Conservation (phyloP, 2,329 filamentous ascomycete genomes). For the Hymenoscyphus fraxineus region DNA sequence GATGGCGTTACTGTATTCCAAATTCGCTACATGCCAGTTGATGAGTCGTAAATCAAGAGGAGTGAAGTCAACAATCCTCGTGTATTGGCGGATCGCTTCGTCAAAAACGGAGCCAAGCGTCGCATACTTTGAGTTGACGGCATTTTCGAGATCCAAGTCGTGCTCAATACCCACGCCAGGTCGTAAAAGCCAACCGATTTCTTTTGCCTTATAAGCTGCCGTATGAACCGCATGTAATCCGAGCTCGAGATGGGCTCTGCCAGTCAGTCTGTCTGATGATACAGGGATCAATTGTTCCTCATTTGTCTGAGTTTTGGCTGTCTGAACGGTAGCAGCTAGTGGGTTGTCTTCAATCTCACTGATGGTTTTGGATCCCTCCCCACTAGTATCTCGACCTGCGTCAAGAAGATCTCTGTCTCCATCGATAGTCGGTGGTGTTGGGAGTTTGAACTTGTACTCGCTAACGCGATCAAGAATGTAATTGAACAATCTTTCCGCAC, state of each 20-base stretch:
- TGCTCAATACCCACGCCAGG: constrained; percentile 57
- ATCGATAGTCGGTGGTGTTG: constrained; percentile 67
- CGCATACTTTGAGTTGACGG: constrained; percentile 59
- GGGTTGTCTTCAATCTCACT: constrained; percentile 68
- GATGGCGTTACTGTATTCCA: constrained; percentile 95
- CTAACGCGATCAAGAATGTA: constrained; percentile 90
- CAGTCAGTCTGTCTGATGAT: constrained; percentile 66
- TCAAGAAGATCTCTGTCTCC: constrained; percentile 81
- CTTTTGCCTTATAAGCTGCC: constrained; percentile 71
- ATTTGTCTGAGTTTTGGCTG: constrained; percentile 11
- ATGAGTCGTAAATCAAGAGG: constrained; percentile 84
- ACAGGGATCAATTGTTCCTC: constrained; percentile 57
- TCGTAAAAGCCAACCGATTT: constrained; percentile 79
- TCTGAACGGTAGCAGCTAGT: constrained; percentile 41
- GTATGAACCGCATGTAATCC: constrained; percentile 66
- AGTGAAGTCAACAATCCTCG: constrained; percentile 74
- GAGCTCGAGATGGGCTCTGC: constrained; percentile 67
- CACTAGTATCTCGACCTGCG: constrained; percentile 72
- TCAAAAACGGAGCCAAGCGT: constrained; percentile 91
- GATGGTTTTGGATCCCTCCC: constrained; percentile 68
- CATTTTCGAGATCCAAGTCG: constrained; percentile 67
- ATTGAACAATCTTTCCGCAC: constrained; percentile 90
- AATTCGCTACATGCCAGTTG: constrained; percentile 97
- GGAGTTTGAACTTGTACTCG: constrained; percentile 78
- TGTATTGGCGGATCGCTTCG: constrained; percentile 84